Evolutionary conservation across 805 yeast species (phyloP).

Genomic region (Lipomyces starkeyi): DNA sequence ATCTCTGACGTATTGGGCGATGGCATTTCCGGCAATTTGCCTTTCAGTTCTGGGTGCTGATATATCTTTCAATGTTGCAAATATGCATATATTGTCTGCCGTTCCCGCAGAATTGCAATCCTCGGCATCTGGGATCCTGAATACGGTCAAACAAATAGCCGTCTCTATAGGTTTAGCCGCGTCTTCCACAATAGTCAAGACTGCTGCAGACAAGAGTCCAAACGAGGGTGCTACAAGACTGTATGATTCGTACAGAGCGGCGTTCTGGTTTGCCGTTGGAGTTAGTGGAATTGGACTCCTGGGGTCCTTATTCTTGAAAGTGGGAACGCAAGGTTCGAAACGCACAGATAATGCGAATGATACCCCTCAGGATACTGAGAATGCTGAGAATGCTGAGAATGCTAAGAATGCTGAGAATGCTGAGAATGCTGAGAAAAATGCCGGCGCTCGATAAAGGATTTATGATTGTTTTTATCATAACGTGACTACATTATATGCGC

Average conservation of each 20-base stretch:
- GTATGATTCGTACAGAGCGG: conserved; percentile 31
- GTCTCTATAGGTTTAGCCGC: conserved; percentile 53
- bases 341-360: neutral
- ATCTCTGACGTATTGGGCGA: conserved; percentile 51
- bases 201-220: conserved; percentile 37
- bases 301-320: conserved; percentile 44
- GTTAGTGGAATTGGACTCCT: conserved; percentile 44
- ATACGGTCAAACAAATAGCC: conserved; percentile 53
- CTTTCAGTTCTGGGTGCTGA: conserved; percentile 57
- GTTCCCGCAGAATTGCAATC: conserved; percentile 52
- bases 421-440: neutral
- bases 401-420: neutral
- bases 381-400: neutral
- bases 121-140: conserved; percentile 57
- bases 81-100: conserved; percentile 51
- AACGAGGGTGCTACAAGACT: conserved; percentile 12
- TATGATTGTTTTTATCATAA: neutral
- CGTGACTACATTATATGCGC: neutral
- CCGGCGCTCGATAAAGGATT: neutral
- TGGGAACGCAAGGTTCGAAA: conserved; percentile 45
- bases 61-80: conserved; percentile 54
- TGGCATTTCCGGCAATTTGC: conserved; percentile 54
- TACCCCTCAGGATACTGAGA: neutral
- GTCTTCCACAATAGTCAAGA: conserved; percentile 50
- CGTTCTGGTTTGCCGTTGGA: conserved; percentile 47